Percentiles rank a stretch among this genome's conserved stretches.
These are phyloP conservation scores for Plectosphaerella cucumerina DNA, from an alignment of 2,329 filamentous ascomycete genomes.

Conservation along the genomic window DNA sequence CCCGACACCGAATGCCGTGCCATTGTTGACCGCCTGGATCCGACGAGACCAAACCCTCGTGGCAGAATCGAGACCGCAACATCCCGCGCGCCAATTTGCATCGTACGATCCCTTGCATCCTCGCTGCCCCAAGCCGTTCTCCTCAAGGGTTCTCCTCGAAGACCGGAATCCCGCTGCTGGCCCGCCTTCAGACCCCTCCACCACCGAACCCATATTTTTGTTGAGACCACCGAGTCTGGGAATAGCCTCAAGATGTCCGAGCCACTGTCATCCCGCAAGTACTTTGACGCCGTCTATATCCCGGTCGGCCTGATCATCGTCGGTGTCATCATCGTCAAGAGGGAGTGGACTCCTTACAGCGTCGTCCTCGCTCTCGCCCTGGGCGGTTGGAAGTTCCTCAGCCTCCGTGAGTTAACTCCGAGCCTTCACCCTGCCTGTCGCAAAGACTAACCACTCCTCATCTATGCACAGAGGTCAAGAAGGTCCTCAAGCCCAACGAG, in stretches of 20 bases:
- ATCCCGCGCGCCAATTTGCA: neutral
- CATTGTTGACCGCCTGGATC: neutral
- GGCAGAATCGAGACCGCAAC: too few relatives aligned
- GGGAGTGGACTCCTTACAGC: constrained; percentile 71
- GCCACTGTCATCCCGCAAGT: constrained; percentile 53
- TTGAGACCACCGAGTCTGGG: constrained; percentile 3
- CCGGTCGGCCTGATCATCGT: constrained; percentile 75
- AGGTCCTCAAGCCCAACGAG: constrained; percentile 77
- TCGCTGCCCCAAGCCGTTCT: too few relatives aligned
- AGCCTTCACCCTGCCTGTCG: neutral
- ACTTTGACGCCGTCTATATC: constrained; percentile 77
- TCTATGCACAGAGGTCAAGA: constrained; percentile 58
- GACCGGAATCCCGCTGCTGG: too few relatives aligned
- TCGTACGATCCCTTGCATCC: neutral
- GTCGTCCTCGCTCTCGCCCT: constrained; percentile 61
- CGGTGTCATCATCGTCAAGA: constrained; percentile 74
- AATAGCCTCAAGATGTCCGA: constrained; percentile 21
- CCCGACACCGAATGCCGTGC: too few relatives aligned
- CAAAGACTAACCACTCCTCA: neutral
- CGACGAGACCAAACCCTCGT: neutral
- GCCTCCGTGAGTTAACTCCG: constrained; percentile 56
- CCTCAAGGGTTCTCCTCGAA: too few relatives aligned
- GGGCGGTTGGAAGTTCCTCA: constrained; percentile 67
- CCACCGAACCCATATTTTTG: constrained; percentile 1
- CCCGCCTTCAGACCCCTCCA: neutral